A percentile compares a stretch with the other conserved stretches of the same genome.
Conservation (phyloP, 2,329 filamentous ascomycete genomes). For the Fusarium mundagurra region DNA sequence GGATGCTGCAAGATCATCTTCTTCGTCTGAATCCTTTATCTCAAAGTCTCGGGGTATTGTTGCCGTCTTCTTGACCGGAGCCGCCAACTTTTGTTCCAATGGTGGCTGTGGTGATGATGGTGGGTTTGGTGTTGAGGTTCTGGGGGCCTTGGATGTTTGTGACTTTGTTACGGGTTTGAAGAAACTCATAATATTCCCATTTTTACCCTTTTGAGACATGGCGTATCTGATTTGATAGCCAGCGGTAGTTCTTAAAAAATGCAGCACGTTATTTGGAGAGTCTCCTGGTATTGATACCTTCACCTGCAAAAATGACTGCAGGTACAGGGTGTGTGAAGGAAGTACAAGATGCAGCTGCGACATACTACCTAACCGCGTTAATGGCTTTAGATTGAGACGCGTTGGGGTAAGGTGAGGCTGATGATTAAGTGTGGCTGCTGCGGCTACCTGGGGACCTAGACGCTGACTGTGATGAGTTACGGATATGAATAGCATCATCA, state of each 20-base stretch:
- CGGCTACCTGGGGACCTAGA: neutral
- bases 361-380: conserved; percentile 17
- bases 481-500: neutral
- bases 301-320: neutral
- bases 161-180: conserved; percentile 48
- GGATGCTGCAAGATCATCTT: conserved; percentile 63
- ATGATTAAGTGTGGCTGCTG: conserved; percentile 15
- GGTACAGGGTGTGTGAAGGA: conserved; percentile 12
- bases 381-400: conserved; percentile 20
- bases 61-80: conserved; percentile 36
- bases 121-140: conserved; percentile 8
- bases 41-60: conserved; percentile 61
- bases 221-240: neutral
- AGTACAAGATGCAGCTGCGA: conserved; percentile 3
- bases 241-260: neutral
- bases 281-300: neutral
- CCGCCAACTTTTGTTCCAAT: conserved; percentile 36
- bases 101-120: conserved; percentile 37
- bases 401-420: conserved; percentile 1
- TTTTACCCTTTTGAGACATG: conserved; percentile 42
- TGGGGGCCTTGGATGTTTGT: conserved; percentile 11
- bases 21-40: conserved; percentile 78
- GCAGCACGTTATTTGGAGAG: neutral
- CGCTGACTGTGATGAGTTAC: neutral
- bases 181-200: conserved; percentile 51